A percentile compares a stretch with the other conserved stretches of the same genome.
phyloP scores from a whole-genome alignment of 176 grass and related monocot species.

The Juncus inflexus region DNA sequence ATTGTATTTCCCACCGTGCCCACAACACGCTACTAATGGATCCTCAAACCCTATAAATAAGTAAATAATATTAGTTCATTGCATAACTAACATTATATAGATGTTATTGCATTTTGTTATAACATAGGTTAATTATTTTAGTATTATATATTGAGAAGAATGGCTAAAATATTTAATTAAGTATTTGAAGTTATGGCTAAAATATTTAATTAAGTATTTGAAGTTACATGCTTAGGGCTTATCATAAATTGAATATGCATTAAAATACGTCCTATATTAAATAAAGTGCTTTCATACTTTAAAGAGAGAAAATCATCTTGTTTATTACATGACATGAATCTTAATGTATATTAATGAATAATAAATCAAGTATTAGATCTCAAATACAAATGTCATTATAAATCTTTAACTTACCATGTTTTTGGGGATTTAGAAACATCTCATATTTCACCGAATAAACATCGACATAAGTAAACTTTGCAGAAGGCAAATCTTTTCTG shows the following conservation, averaged over 20 bases:
- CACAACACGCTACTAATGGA: slow-evolving; percentile 66
- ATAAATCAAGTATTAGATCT: no score
- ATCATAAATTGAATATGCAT: no score
- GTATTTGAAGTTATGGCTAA: no score
- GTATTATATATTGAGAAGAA: not conserved
- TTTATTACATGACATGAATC: no score
- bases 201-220: no score
- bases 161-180: no score
- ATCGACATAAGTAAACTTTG: slow-evolving; percentile 81
- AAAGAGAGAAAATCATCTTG: no score
- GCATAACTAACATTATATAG: not conserved
- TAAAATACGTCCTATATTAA: no score
- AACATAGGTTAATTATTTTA: not conserved
- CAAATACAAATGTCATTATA: no score
- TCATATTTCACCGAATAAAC: slow-evolving; percentile 72
- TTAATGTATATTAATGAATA: no score
- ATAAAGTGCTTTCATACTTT: no score
- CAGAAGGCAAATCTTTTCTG: slow-evolving; percentile 39
- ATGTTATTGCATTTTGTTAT: not conserved
- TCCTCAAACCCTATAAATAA: slow-evolving; percentile 58
- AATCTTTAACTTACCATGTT: slow-evolving; percentile 39
- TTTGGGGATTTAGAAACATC: slow-evolving; percentile 60
- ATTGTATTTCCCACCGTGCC: slow-evolving; percentile 81
- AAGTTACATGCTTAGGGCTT: no score
- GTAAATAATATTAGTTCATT: not conserved